phyloP scores from a whole-genome alignment of 2,329 filamentous ascomycete species.

The Zasmidium citrigriseum region DNA sequence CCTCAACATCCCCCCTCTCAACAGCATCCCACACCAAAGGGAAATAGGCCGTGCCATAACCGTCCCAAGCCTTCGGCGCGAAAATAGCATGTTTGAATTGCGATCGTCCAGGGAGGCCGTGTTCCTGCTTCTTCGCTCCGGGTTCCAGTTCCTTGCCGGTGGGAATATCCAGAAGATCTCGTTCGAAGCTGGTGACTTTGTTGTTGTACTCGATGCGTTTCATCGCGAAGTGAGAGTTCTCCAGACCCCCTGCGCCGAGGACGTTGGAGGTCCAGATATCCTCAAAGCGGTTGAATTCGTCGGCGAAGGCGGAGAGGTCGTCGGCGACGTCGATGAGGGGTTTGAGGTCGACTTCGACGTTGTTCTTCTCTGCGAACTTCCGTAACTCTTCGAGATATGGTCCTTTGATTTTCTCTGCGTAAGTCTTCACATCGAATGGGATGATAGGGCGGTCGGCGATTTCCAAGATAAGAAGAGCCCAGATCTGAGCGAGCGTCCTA shows the following conservation, averaged over 20 bases:
- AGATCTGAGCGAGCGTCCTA: slow-evolving; percentile 73
- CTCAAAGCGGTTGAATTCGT: slow-evolving; percentile 74
- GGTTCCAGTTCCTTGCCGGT: not conserved
- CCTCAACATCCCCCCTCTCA: slow-evolving; percentile 67
- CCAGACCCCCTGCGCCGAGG: slow-evolving; percentile 69
- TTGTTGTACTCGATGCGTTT: slow-evolving; percentile 76
- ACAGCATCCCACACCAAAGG: slow-evolving; percentile 84
- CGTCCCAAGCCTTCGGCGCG: slow-evolving; percentile 77
- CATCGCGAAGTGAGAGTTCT: slow-evolving; percentile 67
- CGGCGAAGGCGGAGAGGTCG: slow-evolving; percentile 60
- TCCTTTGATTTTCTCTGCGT: slow-evolving; percentile 63
- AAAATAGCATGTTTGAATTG: slow-evolving; percentile 95
- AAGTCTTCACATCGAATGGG: slow-evolving; percentile 77
- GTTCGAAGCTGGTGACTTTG: slow-evolving; percentile 79
- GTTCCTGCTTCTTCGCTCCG: slow-evolving; percentile 10
- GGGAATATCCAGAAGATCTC: slow-evolving; percentile 75
- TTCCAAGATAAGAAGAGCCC: slow-evolving; percentile 80
- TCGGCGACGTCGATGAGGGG: slow-evolving; percentile 65
- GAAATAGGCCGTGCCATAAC: slow-evolving; percentile 68
- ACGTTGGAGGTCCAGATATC: slow-evolving; percentile 73
- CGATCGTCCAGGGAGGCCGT: slow-evolving; percentile 70
- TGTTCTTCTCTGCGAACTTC: slow-evolving; percentile 51
- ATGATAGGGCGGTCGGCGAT: slow-evolving; percentile 78
- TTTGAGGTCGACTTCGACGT: slow-evolving; percentile 55
- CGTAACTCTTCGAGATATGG: slow-evolving; percentile 67